These are phyloP conservation scores for Exidia glandulosa DNA, from an alignment of 768 basidiomycete genomes.

Conservation along the genomic window DNA sequence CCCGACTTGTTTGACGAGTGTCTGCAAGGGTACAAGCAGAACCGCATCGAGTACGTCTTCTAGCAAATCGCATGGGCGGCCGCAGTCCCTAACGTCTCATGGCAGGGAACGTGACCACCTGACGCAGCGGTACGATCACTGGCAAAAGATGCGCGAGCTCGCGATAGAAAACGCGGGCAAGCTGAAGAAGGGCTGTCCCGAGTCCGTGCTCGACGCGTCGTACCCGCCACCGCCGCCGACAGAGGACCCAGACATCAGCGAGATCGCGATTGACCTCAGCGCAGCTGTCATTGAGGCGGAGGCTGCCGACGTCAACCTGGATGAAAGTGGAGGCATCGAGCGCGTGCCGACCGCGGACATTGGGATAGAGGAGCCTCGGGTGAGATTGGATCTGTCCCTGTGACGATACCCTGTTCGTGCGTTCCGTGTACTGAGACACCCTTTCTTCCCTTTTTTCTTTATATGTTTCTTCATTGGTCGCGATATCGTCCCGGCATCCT, in stretches of 20 bases:
- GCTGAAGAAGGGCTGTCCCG: slow-evolving; percentile 59
- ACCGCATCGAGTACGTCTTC: slow-evolving; percentile 63
- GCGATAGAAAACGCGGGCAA: slow-evolving; percentile 66
- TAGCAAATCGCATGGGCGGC: neutral
- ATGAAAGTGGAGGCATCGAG: slow-evolving; percentile 67
- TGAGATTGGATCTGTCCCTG: neutral
- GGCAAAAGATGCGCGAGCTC: slow-evolving; percentile 73
- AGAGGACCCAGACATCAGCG: slow-evolving; percentile 79
- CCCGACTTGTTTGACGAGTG: slow-evolving; percentile 90
- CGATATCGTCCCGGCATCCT: slow-evolving; percentile 9
- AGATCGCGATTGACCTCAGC: slow-evolving; percentile 82
- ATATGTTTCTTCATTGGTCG: neutral
- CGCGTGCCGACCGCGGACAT: slow-evolving; percentile 89
- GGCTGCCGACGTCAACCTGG: slow-evolving; percentile 46
- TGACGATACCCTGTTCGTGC: neutral
- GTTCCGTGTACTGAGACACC: neutral
- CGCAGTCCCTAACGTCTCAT: neutral
- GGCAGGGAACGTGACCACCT: slow-evolving; percentile 80
- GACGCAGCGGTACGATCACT: slow-evolving; percentile 74
- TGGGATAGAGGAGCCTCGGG: slow-evolving; percentile 50
- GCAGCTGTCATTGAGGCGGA: slow-evolving; percentile 71
- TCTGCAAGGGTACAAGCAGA: slow-evolving; percentile 87
- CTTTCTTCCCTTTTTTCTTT: slow-evolving; percentile 13
- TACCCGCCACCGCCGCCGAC: slow-evolving; percentile 68
- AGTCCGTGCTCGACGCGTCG: slow-evolving; percentile 49